Evolutionary conservation across 257 asterid species (phyloP).

Genomic region (Capsicum chinense): DNA sequence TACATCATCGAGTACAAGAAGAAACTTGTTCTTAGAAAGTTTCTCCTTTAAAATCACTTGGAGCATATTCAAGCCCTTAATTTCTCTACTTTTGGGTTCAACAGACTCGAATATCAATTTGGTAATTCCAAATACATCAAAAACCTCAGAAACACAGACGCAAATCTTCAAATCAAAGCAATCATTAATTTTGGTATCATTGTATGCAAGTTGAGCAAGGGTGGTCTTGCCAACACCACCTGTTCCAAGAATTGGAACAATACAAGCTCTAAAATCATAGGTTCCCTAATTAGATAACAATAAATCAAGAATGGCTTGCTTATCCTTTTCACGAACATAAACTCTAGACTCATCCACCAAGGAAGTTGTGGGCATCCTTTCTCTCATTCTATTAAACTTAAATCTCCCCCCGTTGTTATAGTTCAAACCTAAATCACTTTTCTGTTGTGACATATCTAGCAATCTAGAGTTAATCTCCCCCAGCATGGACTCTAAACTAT

Average conservation of each 20-base stretch:
- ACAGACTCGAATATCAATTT: slow-evolving; percentile 33
- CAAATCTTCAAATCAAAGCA: slow-evolving; percentile 33
- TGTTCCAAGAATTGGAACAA: slow-evolving; percentile 74
- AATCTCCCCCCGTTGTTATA: slow-evolving; percentile 36
- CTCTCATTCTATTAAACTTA: slow-evolving; percentile 28
- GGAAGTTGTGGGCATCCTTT: slow-evolving; percentile 57
- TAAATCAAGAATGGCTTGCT: slow-evolving; percentile 47
- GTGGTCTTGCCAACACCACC: slow-evolving; percentile 48
- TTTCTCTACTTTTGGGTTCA: slow-evolving; percentile 29
- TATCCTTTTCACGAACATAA: slow-evolving; percentile 64
- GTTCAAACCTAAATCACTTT: slow-evolving; percentile 46
- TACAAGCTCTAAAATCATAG: slow-evolving; percentile 40
- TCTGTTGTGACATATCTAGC: slow-evolving; percentile 42
- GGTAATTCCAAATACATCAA: slow-evolving; percentile 32
- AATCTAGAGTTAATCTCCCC: slow-evolving; percentile 45
- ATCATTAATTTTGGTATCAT: slow-evolving; percentile 29
- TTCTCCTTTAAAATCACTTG: slow-evolving; percentile 34
- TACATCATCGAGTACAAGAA: slow-evolving; percentile 34
- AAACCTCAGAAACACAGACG: slow-evolving; percentile 38
- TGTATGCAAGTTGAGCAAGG: slow-evolving; percentile 41
- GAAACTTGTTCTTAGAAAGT: slow-evolving; percentile 25
- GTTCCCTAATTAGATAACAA: slow-evolving; percentile 41
- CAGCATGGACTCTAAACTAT: slow-evolving; percentile 52
- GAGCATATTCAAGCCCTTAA: slow-evolving; percentile 34
- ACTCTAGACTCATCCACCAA: slow-evolving; percentile 59